Percentiles rank a stretch among this genome's conserved stretches.
Conservation (phyloP, 345 rosid genomes). For the Melastoma malabathricum region DNA sequence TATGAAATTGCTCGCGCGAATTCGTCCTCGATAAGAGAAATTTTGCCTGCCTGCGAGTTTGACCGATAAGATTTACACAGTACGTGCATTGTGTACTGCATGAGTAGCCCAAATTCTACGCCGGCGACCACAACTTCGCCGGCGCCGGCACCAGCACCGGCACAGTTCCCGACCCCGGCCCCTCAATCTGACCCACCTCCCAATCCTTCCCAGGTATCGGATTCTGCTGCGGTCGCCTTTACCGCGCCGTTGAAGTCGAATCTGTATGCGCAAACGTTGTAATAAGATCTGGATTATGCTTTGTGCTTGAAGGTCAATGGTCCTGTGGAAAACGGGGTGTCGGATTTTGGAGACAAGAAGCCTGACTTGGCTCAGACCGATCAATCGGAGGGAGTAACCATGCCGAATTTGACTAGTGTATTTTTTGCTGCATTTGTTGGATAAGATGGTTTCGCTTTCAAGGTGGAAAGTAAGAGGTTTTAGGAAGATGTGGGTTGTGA, state of each 20-base stretch:
- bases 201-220: conserved; percentile 5
- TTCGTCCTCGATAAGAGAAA: too few species aligned
- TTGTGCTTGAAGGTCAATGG: conserved; percentile 5
- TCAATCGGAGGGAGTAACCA: conserved; percentile 10
- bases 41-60: neutral
- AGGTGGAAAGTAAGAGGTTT: too few species aligned
- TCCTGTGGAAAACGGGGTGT: conserved; percentile 6
- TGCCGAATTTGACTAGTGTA: too few species aligned
- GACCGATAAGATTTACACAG: neutral
- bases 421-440: too few species aligned
- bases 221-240: too few species aligned
- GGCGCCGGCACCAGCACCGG: neutral
- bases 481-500: too few species aligned
- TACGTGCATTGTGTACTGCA: neutral
- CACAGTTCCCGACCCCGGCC: neutral
- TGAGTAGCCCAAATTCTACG: neutral
- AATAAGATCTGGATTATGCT: neutral
- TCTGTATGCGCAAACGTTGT: too few species aligned
- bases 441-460: too few species aligned
- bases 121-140: neutral
- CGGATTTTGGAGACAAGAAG: conserved; percentile 11
- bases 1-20: too few species aligned
- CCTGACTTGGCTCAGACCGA: conserved; percentile 12
- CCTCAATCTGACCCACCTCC: conserved; percentile 1
- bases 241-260: neutral